Evolutionary conservation across 192 early-diverging fungal genomes (phyloP), one percentile per base, ranked within the genome.

Genomic region (Podila clonocystis): DNA sequence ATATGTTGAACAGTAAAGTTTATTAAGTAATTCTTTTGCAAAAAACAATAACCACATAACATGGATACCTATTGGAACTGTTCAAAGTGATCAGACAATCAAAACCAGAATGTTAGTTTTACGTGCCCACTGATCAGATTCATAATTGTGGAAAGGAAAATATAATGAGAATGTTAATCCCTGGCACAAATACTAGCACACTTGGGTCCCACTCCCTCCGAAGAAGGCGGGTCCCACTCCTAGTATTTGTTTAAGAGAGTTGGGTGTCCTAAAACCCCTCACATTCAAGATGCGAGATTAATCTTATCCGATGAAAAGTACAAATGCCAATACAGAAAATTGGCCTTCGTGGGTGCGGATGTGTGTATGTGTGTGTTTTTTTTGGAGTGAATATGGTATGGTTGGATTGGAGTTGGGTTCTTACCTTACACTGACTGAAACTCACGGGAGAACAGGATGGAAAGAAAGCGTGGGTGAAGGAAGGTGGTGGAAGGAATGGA

Each of bases 231-330:
- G 71, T 73, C 77, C 67, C 77, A 80, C 70, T 73, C 70, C 71
- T 60, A 67, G 31, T 45, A 80, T 65, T 80, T 80, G 77, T 80
- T 80, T 72, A 69, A 80, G 63, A 62, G 70, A 80, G 64, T 68
- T 70, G 77, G 77, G 77, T 80, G 77, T 80, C 77, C 77, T 80
- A 80, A 80, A 80, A 80, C 77, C 77, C 77, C 77, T 68, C 67
- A 66, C 64, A 69, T 52, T 68, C 66, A 67, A 80, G 50, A 65
- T 55, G 48, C 3, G 67, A 72, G 77, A 62, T 80, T 65, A 73
- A 57, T 80, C 77, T 80, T 80, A 80, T 80, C 77, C 77, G 77
- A 80, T 80, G 65, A 69, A 72, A 73, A 80, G 71, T 65, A 80
- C 77, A 80, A 80, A 80, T 80, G 77, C 77, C 70, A 73, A 70